A percentile compares a stretch with the other conserved stretches of the same genome.
These are phyloP conservation scores for Pseudocercospora eumusae DNA, from an alignment of 2,329 filamentous ascomycete species.

Conservation along the genomic window DNA sequence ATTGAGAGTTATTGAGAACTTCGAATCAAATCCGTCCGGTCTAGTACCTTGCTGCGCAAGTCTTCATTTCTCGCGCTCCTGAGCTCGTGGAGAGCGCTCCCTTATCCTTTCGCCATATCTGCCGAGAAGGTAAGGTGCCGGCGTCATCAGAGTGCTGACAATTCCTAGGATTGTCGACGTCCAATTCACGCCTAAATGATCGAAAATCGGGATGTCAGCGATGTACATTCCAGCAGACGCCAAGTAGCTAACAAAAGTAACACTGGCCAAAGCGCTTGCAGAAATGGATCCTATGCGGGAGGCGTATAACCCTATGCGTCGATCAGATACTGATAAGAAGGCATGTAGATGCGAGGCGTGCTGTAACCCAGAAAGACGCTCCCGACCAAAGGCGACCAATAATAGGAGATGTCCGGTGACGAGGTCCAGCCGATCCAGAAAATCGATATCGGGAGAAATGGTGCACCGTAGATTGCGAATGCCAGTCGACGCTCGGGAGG, in stretches of 20 bases:
- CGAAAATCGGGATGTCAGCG: not conserved
- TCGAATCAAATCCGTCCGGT: too few species aligned
- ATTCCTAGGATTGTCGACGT: not conserved
- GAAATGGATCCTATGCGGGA: too few species aligned
- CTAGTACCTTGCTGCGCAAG: too few species aligned
- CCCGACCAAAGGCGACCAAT: constrained; percentile 54
- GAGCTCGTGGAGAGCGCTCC: not conserved
- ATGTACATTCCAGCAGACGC: not conserved
- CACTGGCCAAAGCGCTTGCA: constrained; percentile 49
- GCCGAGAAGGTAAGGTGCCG: not conserved
- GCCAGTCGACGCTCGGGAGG: not conserved
- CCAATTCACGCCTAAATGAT: not conserved
- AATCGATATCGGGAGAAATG: constrained; percentile 44
- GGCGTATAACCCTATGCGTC: too few species aligned
- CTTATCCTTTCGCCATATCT: not conserved
- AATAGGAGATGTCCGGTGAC: constrained; percentile 44
- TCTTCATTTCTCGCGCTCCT: too few species aligned
- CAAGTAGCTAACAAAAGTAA: constrained; percentile 45
- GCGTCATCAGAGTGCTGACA: not conserved
- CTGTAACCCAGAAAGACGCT: constrained; percentile 55
- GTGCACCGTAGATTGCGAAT: not conserved
- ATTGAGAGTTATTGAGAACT: too few species aligned
- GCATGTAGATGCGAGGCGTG: constrained; percentile 53
- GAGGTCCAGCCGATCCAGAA: constrained; percentile 57
- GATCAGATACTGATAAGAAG: constrained; percentile 59